Percentiles rank a stretch among this genome's conserved stretches.
These are phyloP conservation scores for Trichoderma atroviride DNA, from an alignment of 2,329 filamentous ascomycete genomes.

Conservation along the genomic window DNA sequence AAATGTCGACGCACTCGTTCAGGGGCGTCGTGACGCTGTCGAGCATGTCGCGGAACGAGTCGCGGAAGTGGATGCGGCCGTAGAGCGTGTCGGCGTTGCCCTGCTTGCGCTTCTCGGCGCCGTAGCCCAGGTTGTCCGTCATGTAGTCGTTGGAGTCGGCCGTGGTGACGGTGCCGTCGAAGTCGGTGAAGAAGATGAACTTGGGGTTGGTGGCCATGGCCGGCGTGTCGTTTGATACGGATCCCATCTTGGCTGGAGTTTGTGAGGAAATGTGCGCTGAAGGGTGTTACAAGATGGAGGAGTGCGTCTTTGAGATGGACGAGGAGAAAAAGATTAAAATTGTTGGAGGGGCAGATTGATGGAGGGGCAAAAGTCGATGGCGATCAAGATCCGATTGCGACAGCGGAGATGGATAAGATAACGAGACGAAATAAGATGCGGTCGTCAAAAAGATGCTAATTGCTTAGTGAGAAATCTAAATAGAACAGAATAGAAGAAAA, in stretches of 20 bases:
- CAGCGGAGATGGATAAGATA: neutral
- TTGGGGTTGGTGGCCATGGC: constrained; percentile 71
- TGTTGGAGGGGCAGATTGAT: constrained; percentile 19
- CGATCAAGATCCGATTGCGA: constrained; percentile 13
- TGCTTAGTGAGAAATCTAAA: neutral
- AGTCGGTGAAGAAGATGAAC: constrained; percentile 98
- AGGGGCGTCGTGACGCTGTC: constrained; percentile 81
- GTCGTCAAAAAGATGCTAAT: neutral
- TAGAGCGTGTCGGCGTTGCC: constrained; percentile 78
- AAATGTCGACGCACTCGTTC: constrained; percentile 75
- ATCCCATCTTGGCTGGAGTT: constrained; percentile 45
- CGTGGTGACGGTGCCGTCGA: constrained; percentile 91
- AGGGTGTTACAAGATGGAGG: neutral
- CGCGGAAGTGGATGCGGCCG: constrained; percentile 72
- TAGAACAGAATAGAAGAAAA: constrained; percentile 2
- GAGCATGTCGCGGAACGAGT: constrained; percentile 90
- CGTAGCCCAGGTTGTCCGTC: constrained; percentile 92
- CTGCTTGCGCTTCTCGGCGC: constrained; percentile 67
- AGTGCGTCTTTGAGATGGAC: neutral
- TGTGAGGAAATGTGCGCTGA: neutral
- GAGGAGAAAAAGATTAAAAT: neutral
- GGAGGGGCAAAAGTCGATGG: constrained; percentile 21
- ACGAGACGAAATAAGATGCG: neutral
- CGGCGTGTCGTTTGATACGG: constrained; percentile 50
- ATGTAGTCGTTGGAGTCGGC: constrained; percentile 68